Percentiles rank a stretch among this genome's conserved stretches.
phyloP scores from a whole-genome alignment of 2,329 filamentous ascomycete species.

The Colletotrichum viniferum region DNA sequence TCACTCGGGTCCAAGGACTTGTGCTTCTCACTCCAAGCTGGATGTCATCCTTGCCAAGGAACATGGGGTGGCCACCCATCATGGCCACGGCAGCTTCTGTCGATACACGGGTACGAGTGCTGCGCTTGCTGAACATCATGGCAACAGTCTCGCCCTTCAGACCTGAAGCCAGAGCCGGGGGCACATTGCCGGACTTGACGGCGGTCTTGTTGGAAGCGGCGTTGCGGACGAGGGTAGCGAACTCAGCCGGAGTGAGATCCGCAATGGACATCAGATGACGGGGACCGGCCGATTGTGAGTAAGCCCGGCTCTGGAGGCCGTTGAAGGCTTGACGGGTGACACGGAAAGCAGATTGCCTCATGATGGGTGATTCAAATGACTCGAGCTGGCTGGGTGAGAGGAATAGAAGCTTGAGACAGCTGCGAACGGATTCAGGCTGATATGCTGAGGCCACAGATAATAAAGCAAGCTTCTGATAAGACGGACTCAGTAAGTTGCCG shows the following conservation, averaged over 20 bases:
- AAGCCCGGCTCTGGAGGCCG: conserved; percentile 45
- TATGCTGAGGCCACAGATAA: background rate
- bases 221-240: conserved; percentile 83
- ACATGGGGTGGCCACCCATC: conserved; percentile 94
- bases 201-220: conserved; percentile 76
- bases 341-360: conserved; percentile 38
- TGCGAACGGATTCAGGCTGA: background rate
- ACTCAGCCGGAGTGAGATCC: conserved; percentile 80
- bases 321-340: conserved; percentile 36
- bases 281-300: conserved; percentile 51
- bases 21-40: conserved; percentile 76
- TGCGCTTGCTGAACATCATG: conserved; percentile 97
- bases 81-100: conserved; percentile 90
- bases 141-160: conserved; percentile 83
- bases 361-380: conserved; percentile 23
- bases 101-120: conserved; percentile 89
- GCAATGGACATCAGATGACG: conserved; percentile 92
- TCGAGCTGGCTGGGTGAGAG: background rate
- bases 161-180: conserved; percentile 61
- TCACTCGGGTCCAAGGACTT: background rate
- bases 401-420: background rate
- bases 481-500: background rate
- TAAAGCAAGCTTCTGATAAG: background rate
- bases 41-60: conserved; percentile 93
- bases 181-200: conserved; percentile 72